phyloP scores from a whole-genome alignment of 306 rosid genomes.

The Sindora glabra region DNA sequence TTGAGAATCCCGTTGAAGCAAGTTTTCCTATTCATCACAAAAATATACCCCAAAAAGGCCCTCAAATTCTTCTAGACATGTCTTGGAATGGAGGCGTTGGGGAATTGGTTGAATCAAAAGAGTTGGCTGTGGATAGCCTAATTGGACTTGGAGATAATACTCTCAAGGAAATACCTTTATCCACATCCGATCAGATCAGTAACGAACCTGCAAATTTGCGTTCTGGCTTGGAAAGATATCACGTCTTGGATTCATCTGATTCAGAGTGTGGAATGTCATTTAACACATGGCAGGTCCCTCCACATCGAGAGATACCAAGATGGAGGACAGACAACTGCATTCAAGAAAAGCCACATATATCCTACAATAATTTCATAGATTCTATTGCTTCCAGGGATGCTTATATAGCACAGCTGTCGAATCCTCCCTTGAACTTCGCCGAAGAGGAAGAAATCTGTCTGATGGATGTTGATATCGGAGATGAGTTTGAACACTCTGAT shows the following conservation, averaged over 20 bases:
- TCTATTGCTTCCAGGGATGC: slow-evolving; percentile 39
- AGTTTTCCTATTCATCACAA: too few species aligned
- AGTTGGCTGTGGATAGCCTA: too few species aligned
- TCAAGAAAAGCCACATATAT: slow-evolving; percentile 30
- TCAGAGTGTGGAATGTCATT: slow-evolving; percentile 57
- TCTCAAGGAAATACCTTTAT: too few species aligned
- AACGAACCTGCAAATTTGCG: too few species aligned
- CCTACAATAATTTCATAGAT: slow-evolving; percentile 35
- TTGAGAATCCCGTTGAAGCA: too few species aligned
- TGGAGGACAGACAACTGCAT: slow-evolving; percentile 43
- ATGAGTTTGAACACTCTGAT: slow-evolving; percentile 63
- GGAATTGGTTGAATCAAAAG: too few species aligned
- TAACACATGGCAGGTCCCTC: slow-evolving; percentile 49
- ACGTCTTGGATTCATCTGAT: slow-evolving; percentile 59
- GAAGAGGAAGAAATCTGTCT: slow-evolving; percentile 71
- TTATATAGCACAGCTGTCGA: slow-evolving; percentile 70
- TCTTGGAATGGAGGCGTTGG: too few species aligned
- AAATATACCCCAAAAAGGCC: too few species aligned
- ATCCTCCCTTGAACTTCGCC: slow-evolving; percentile 68
- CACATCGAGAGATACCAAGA: slow-evolving; percentile 53
- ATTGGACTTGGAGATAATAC: too few species aligned
- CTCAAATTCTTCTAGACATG: too few species aligned
- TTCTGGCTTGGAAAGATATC: too few species aligned
- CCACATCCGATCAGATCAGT: too few species aligned
- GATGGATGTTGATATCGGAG: slow-evolving; percentile 57